phyloP scores from a whole-genome alignment of 75 land plant genomes.

The Cryptomeria japonica region DNA sequence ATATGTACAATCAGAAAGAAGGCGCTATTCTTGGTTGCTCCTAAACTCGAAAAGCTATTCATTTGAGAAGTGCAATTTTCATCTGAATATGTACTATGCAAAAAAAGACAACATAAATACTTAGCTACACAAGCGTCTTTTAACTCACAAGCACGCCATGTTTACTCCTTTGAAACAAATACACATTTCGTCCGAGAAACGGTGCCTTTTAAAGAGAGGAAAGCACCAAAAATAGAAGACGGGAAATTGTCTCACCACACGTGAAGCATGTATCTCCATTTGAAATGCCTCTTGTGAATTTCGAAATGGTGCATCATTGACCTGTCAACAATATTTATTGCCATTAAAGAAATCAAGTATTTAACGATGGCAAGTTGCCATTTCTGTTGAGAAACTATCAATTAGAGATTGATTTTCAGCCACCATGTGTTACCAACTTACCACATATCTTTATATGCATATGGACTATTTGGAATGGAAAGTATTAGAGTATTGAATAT shows the following conservation, averaged over 20 bases:
- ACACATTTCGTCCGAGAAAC: not conserved
- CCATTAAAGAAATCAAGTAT: not conserved
- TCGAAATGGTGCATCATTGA: conserved; percentile 82
- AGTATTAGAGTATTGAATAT: not conserved
- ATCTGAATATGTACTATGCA: not conserved
- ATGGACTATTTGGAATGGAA: not conserved
- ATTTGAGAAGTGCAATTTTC: not conserved
- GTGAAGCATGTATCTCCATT: conserved; percentile 95
- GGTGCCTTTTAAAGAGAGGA: not conserved
- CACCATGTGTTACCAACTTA: not conserved
- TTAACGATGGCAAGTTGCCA: not conserved
- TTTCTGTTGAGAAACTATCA: not conserved
- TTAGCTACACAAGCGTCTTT: not conserved
- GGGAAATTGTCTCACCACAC: conserved; percentile 56
- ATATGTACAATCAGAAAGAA: too few species aligned
- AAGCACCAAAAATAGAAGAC: not conserved
- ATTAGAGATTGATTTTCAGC: not conserved
- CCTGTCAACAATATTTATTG: conserved; percentile 35
- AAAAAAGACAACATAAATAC: not conserved
- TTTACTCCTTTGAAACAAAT: not conserved
- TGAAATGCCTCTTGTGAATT: conserved; percentile 97
- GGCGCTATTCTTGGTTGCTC: not conserved
- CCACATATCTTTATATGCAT: not conserved
- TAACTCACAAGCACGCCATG: not conserved
- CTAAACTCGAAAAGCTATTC: not conserved